Evolutionary conservation across 371 early-diverging fungal genomes (phyloP), one percentile per base, ranked within the genome.

Genomic region (Parasitella parasitica): DNA sequence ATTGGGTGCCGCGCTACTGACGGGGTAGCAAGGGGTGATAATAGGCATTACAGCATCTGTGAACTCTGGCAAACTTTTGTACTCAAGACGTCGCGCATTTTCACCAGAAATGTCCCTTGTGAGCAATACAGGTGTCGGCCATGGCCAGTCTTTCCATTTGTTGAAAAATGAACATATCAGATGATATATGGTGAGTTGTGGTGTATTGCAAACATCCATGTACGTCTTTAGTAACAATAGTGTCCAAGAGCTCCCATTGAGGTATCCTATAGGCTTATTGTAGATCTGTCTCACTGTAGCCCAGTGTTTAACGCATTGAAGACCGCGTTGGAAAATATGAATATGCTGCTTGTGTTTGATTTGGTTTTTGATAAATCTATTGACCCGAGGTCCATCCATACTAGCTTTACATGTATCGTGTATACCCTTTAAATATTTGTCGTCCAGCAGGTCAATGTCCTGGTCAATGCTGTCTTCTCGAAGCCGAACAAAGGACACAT

Each of bases 351-450:
- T 20, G 0, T 8, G 15, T 6, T 50, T 24, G 13, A 79, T 64
- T 12, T 63, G 46, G 2, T 51, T 43, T 24, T 59, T 41, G 27
- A 67, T 72, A 16, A 61, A 80, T 20, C 59, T 55, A 34, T 69
- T 60, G 4, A 76, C 76, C 26, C 81, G 63, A 20, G 81, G 81
- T 0, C 79, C 80, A 61, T 76, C 76, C 67, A 79, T 65, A 35
- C 76, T 76, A 5, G 67, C 70, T 8, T 64, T 11, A 52, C 75
- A 74, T 0, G 57, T 39, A 18, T 59, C 57, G 52, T 79, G 75
- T 0, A 79, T 49, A 3, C 46, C 66, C 6, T 46, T 38, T 4
- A 79, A 46, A 4, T 70, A 18, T 8, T 12, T n/a, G 54, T 79
- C 71, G 18, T 76, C 71, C 34, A 76, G 52, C 8, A 76, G 20